Base-by-base conservation (phyloP, 805 yeast species). In the Ogataea dorogensis region DNA sequence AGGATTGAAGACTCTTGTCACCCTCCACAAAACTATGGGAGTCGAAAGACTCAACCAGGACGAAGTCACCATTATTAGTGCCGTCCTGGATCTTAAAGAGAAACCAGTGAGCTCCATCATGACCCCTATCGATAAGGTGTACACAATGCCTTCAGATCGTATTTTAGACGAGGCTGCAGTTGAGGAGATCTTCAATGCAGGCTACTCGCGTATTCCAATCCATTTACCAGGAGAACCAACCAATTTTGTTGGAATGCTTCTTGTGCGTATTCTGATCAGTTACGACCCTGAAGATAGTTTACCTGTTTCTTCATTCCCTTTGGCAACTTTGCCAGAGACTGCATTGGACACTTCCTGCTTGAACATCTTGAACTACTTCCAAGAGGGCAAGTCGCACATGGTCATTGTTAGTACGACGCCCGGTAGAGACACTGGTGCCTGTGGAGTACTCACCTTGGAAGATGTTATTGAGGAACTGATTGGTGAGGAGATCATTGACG, bases 331-430 rank as follows among this genome's bases (percentile, higher is more conserved):
- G 29, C 98, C 98, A 0, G 98, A 91, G 64, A 91, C 98, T 0
- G 78, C 83, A 2, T 82, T 86, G 15, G 88, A 83, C 34, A 89
- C 98, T 4, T 87, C 96, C 5, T 91, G 98, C 61, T 70, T 91
- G 56, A 91, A 93, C 62, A 89, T 91, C 48, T 71, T 91, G 54
- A 91, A 91, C 61, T 91, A 91, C 64, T 91, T 93, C 71, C 98
- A 91, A 61, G 97, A 91, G 60, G 98, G 98, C 43, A 89, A 88
- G 61, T 82, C 95, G 1, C 98, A 91, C 63, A 91, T 91, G 98
- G 91, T 93, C 52, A 80, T 89, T 23, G 96, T 91, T 7, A 79
- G 91, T 46, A 81, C 79, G 39, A 70, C 70, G 28, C 98, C 98
- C 0, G 98, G 98, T 28, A 76, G 72, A 49, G 69, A 71, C 24